Percentiles rank a stretch among this genome's conserved stretches.
Evolutionary conservation across 495 filamentous ascomycete species (phyloP).

Genomic region (Aspergillus ostianus): DNA sequence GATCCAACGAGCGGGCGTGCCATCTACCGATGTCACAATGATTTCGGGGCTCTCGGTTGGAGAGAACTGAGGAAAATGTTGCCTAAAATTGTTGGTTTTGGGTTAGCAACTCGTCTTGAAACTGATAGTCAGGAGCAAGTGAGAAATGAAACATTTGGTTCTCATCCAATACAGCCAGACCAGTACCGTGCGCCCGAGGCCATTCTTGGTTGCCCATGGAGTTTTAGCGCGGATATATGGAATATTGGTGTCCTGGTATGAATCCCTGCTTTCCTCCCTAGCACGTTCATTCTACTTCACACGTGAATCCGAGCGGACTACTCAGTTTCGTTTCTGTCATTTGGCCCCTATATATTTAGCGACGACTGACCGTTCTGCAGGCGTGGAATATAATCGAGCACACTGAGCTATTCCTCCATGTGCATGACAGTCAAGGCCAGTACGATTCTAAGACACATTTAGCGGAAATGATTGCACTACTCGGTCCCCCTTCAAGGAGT

Average conservation of each 20-base stretch:
- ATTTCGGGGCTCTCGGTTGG: conserved; percentile 25
- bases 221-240: conserved; percentile 39
- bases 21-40: conserved; percentile 23
- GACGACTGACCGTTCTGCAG: background rate
- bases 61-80: conserved; percentile 17
- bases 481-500: conserved; percentile 35
- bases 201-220: conserved; percentile 33
- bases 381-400: conserved; percentile 43
- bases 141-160: too few relatives aligned
- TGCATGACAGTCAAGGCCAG: conserved; percentile 15
- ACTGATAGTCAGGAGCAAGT: conserved; percentile 5
- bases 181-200: conserved; percentile 41
- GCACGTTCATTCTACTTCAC: too few relatives aligned
- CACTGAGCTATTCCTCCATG: conserved; percentile 34
- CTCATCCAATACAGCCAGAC: conserved; percentile 34
- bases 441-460: conserved; percentile 33
- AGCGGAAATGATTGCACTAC: conserved; percentile 35
- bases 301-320: too few relatives aligned
- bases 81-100: conserved; percentile 77
- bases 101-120: conserved; percentile 61
- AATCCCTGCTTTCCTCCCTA: too few relatives aligned
- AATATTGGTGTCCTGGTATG: conserved; percentile 40
- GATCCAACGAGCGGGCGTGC: conserved; percentile 12
- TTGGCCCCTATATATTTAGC: too few relatives aligned
- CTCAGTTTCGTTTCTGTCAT: too few relatives aligned